phyloP scores from a whole-genome alignment of 139 green algal species.

The Tetradesmus obliquus region DNA sequence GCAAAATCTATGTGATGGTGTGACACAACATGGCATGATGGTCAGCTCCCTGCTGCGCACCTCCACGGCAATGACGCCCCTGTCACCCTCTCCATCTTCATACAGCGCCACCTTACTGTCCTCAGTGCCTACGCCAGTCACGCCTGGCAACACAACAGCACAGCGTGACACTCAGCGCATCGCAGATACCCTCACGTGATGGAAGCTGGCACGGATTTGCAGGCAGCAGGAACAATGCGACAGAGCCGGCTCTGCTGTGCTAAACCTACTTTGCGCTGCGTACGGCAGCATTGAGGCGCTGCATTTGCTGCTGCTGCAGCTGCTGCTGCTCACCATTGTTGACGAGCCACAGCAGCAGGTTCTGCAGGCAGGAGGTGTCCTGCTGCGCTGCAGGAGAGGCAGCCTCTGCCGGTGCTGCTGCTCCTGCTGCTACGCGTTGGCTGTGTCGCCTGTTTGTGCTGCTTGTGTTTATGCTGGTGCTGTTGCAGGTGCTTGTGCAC shows the following conservation, averaged over 20 bases:
- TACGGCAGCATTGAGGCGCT: background rate
- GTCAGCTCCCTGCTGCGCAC: slow-evolving; percentile 12
- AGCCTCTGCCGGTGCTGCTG: background rate
- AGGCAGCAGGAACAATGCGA: no score
- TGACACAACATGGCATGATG: background rate
- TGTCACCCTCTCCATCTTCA: slow-evolving; percentile 57
- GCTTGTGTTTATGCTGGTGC: background rate
- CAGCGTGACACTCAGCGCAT: no score
- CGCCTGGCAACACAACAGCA: slow-evolving; percentile 46
- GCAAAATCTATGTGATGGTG: no score
- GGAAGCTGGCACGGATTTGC: no score
- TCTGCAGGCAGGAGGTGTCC: background rate
- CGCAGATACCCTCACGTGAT: no score
- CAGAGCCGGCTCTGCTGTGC: no score
- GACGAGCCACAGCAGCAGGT: slow-evolving; percentile 60
- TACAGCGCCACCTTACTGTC: slow-evolving; percentile 68
- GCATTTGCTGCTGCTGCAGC: background rate
- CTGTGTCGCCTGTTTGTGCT: background rate
- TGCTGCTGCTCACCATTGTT: slow-evolving; percentile 51
- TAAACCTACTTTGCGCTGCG: no score
- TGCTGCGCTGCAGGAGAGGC: background rate
- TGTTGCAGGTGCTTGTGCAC: background rate
- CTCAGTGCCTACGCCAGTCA: slow-evolving; percentile 61
- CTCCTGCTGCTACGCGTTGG: background rate
- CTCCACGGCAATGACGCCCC: slow-evolving; percentile 64